Conservation (phyloP, 148 eudicot species). For the Silene uniflora region DNA sequence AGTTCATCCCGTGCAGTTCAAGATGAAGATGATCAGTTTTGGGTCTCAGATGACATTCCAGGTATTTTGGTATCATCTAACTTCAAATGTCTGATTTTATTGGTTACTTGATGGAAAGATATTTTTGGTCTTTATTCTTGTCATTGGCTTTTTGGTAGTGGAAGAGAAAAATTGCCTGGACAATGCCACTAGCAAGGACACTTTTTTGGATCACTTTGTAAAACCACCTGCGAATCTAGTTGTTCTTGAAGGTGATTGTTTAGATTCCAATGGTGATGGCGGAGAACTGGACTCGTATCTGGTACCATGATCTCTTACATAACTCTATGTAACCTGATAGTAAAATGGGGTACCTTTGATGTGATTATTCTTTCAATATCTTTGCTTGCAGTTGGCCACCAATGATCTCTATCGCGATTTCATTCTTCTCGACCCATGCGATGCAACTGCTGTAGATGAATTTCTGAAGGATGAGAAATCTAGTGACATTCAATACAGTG, state of each 20-base stretch:
- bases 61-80: conserved; percentile 37
- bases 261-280: conserved; percentile 71
- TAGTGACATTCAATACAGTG: conserved; percentile 42
- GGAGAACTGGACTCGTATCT: conserved; percentile 83
- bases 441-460: conserved; percentile 49
- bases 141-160: conserved; percentile 41
- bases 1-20: conserved; percentile 39
- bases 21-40: conserved; percentile 60
- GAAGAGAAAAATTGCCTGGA: conserved; percentile 65
- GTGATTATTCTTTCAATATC: conserved; percentile 11
- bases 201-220: conserved; percentile 39
- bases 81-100: neutral
- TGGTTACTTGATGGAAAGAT: conserved; percentile 3
- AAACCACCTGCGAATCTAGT: conserved; percentile 89
- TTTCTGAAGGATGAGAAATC: conserved; percentile 47
- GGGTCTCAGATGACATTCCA: conserved; percentile 78
- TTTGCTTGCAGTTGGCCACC: conserved; percentile 64
- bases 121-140: neutral
- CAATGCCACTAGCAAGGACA: conserved; percentile 35
- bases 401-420: conserved; percentile 67
- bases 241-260: conserved; percentile 92
- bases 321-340: neutral
- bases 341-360: conserved; percentile 3
- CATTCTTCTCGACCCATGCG: conserved; percentile 74
- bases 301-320: conserved; percentile 42